These are phyloP conservation scores for Orbilia ellipsospora DNA, from an alignment of 2,329 filamentous ascomycete genomes.

Conservation along the genomic window DNA sequence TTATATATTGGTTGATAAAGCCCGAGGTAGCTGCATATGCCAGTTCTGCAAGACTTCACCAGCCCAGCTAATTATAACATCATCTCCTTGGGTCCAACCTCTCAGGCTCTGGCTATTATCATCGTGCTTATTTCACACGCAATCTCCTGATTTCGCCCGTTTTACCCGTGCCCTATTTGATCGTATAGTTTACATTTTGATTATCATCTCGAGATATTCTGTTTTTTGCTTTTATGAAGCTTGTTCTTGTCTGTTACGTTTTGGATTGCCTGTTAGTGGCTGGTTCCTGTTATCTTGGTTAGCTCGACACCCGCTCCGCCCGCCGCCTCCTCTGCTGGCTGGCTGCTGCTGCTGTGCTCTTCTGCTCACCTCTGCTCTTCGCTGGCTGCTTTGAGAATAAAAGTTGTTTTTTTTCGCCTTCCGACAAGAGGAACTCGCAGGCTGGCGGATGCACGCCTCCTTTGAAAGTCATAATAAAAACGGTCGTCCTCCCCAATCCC, in stretches of 20 bases:
- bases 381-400: not conserved
- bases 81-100: not conserved
- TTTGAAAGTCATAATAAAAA: conserved; percentile 34
- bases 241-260: conserved; percentile 51
- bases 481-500: conserved; percentile 20
- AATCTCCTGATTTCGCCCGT: not conserved
- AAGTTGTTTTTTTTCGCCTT: conserved; percentile 23
- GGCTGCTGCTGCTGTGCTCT: conserved; percentile 1
- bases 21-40: not conserved
- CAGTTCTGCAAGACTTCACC: not conserved
- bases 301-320: conserved; percentile 24
- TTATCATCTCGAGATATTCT: too few relatives aligned
- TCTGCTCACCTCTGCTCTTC: not conserved
- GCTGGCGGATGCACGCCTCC: conserved; percentile 22
- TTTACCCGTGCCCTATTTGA: too few relatives aligned
- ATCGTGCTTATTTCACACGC: not conserved
- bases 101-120: not conserved
- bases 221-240: conserved; percentile 15
- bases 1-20: not conserved
- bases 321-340: conserved; percentile 24
- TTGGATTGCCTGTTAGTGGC: conserved; percentile 39
- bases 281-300: conserved; percentile 46
- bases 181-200: too few relatives aligned
- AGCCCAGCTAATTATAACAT: not conserved
- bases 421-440: conserved; percentile 54